phyloP scores from a whole-genome alignment of 75 land plant genomes.

The Isoetes taiwanensis region DNA sequence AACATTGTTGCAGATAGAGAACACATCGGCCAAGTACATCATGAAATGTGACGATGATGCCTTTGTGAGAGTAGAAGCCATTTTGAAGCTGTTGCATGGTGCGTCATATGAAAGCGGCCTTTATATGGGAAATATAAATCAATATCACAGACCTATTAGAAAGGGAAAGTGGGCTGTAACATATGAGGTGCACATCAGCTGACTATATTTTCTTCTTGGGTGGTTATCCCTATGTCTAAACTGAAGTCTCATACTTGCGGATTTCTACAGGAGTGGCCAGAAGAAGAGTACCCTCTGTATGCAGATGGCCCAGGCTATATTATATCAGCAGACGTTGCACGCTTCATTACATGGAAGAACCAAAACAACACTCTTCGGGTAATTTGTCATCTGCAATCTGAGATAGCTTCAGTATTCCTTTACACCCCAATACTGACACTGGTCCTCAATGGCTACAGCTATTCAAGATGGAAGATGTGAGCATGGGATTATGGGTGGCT shows the following conservation, averaged over 20 bases:
- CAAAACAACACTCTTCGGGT: constrained; percentile 31
- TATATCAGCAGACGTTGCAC: constrained; percentile 53
- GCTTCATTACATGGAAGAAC: constrained; percentile 32
- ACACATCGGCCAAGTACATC: constrained; percentile 46
- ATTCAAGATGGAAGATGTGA: constrained; percentile 64
- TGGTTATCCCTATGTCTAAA: too few relatives aligned
- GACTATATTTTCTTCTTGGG: too few relatives aligned
- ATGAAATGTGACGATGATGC: constrained; percentile 98
- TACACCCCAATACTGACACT: neutral
- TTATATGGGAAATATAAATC: neutral
- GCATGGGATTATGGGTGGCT: constrained; percentile 58
- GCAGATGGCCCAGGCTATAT: constrained; percentile 81
- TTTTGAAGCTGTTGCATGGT: constrained; percentile 21
- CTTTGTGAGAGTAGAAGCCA: constrained; percentile 62
- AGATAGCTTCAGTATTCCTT: too few relatives aligned
- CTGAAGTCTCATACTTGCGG: constrained; percentile 7
- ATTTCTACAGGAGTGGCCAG: constrained; percentile 70
- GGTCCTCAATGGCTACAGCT: constrained; percentile 17
- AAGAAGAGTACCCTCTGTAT: constrained; percentile 72
- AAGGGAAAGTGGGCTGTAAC: constrained; percentile 5
- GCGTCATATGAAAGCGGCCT: neutral
- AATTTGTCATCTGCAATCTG: too few relatives aligned
- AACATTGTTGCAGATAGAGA: constrained; percentile 33
- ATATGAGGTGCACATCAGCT: neutral
- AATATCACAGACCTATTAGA: constrained; percentile 4